These are phyloP conservation scores for Choricystis sp. DNA, from an alignment of 139 green algal genomes.

Conservation along the genomic window DNA sequence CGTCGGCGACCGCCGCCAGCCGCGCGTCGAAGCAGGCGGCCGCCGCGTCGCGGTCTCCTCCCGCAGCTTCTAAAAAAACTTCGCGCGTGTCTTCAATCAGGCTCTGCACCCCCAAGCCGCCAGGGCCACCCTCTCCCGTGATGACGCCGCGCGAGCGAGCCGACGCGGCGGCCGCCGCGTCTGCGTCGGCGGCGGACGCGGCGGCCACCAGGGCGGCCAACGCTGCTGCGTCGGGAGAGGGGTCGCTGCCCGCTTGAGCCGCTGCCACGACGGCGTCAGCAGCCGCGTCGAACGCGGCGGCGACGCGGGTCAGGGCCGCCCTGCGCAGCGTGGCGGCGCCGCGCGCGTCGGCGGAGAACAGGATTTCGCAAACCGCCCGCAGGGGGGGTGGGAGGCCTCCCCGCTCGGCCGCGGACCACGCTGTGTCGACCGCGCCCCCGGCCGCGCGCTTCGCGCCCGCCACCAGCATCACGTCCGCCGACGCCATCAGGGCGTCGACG, in stretches of 20 bases:
- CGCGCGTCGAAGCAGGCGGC: background rate
- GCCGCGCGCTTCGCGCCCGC: no score
- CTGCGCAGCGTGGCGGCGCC: background rate
- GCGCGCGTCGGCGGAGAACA: background rate
- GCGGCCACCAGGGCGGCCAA: background rate
- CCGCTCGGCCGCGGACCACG: background rate
- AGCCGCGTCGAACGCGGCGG: background rate
- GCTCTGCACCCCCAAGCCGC: no score
- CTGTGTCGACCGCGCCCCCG: background rate
- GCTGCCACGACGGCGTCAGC: background rate
- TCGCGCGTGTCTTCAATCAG: background rate
- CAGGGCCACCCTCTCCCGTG: background rate
- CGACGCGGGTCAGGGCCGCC: background rate
- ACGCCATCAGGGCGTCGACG: background rate
- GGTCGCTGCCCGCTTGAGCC: background rate
- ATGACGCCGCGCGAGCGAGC: background rate
- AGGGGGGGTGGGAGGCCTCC: background rate
- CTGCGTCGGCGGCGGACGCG: background rate
- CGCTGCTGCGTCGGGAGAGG: background rate
- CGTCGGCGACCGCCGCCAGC: background rate
- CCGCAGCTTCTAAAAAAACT: background rate
- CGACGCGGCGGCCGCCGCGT: background rate
- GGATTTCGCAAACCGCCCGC: background rate
- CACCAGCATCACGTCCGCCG: background rate
- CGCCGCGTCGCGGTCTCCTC: background rate